Percentiles rank a stretch among this genome's conserved stretches.
Conservation (phyloP, 176 grass and related monocot species). For the Lolium multiflorum region DNA sequence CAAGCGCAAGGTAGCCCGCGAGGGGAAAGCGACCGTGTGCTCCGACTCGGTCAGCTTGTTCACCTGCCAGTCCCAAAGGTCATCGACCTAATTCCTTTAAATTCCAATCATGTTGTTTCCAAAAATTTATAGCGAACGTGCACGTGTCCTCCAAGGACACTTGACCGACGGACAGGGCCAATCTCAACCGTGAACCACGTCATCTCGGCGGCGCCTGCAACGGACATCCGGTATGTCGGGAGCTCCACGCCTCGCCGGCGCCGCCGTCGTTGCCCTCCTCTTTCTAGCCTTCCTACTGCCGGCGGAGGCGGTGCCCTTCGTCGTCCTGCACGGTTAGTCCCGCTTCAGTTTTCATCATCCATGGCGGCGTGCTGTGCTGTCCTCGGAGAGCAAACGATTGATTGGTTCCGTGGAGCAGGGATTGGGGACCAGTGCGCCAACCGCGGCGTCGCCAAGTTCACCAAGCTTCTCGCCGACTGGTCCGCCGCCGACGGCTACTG, state of each 20-base stretch:
- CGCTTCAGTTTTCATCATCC: not conserved
- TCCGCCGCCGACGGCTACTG: conserved; percentile 83
- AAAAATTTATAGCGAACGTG: no score
- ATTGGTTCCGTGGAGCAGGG: conserved; percentile 40
- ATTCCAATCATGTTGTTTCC: no score
- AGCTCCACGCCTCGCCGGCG: not conserved
- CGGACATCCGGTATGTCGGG: not conserved
- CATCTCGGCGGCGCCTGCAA: not conserved
- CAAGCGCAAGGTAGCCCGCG: no score
- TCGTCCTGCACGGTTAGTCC: conserved; percentile 74
- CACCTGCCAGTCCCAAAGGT: no score
- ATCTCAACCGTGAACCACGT: not conserved
- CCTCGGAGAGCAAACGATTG: not conserved
- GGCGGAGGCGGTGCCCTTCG: conserved; percentile 57
- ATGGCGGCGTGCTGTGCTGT: not conserved
- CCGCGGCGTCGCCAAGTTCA: conserved; percentile 63
- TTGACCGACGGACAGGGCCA: not conserved
- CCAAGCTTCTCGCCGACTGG: conserved; percentile 64
- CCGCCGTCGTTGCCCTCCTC: not conserved
- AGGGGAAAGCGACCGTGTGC: no score
- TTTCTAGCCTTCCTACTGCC: not conserved
- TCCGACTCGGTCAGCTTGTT: no score
- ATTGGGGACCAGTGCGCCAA: conserved; percentile 80
- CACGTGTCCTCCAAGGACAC: no score
- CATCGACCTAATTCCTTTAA: no score